Percentiles rank a stretch among this genome's conserved stretches.
Evolutionary conservation across 495 filamentous ascomycete genomes (phyloP).

Genomic region (Penicillium lividum): DNA sequence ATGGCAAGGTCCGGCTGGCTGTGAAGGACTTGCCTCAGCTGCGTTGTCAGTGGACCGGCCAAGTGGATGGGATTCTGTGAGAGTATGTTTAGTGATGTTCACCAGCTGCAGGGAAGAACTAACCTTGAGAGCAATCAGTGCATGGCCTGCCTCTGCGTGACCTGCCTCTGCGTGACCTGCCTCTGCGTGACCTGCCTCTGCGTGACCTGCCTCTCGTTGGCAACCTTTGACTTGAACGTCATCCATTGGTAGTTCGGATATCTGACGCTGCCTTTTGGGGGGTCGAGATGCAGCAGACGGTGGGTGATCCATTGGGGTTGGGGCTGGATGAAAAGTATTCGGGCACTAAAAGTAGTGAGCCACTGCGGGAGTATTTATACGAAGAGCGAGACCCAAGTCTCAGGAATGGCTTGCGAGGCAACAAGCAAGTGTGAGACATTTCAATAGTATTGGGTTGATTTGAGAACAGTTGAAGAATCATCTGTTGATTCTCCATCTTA

Average conservation of each 20-base stretch:
- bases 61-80: not conserved
- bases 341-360: not conserved
- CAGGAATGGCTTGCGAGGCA: not conserved
- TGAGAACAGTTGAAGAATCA: not conserved
- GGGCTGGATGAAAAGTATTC: not conserved
- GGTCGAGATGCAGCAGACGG: not conserved
- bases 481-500: not conserved
- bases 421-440: not conserved
- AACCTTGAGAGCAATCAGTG: not conserved
- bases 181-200: not conserved
- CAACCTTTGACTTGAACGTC: not conserved
- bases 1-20: not conserved
- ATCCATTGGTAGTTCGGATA: not conserved
- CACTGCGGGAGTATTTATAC: not conserved
- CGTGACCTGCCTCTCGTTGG: not conserved
- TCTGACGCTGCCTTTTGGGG: not conserved
- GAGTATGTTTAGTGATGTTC: not conserved
- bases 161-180: not conserved
- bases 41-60: constrained; percentile 3
- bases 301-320: not conserved
- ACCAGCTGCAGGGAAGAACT: not conserved
- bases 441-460: not conserved
- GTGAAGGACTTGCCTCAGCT: not conserved
- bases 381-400: not conserved
- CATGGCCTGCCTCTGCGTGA: not conserved